A percentile compares a stretch with the other conserved stretches of the same genome.
These are phyloP conservation scores for Fusarium drepaniforme DNA, from an alignment of 2,329 filamentous ascomycete genomes.

Conservation along the genomic window DNA sequence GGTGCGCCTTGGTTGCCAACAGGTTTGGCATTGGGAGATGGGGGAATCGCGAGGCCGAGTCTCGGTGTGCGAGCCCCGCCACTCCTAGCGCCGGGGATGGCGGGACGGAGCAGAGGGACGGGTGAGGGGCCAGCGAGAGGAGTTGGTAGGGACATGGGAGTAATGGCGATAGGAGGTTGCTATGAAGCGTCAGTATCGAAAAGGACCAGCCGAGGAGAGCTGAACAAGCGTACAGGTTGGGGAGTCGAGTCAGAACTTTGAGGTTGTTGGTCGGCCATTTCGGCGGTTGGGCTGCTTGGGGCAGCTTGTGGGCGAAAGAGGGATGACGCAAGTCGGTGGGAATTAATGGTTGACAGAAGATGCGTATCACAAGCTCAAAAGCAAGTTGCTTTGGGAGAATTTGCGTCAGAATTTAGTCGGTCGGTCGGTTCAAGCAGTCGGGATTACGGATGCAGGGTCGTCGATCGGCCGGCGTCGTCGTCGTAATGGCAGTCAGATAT, in stretches of 20 bases:
- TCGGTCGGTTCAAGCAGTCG: conserved; percentile 14
- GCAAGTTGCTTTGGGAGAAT: background rate
- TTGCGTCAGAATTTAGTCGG: background rate
- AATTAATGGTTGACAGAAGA: background rate
- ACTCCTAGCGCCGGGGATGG: conserved; percentile 78
- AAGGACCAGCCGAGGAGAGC: background rate
- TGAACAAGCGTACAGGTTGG: conserved; percentile 37
- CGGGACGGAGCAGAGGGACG: conserved; percentile 84
- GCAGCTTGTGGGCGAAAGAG: conserved; percentile 20
- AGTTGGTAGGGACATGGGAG: conserved; percentile 47
- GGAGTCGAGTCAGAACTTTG: conserved; percentile 37
- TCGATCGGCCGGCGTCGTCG: conserved; percentile 40
- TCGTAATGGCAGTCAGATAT: background rate
- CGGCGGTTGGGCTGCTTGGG: conserved; percentile 21
- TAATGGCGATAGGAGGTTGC: conserved; percentile 37
- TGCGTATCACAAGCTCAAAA: background rate
- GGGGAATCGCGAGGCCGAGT: conserved; percentile 90
- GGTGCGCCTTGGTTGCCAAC: conserved; percentile 66
- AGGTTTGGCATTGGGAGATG: conserved; percentile 85
- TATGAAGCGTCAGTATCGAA: conserved; percentile 33
- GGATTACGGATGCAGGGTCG: conserved; percentile 25
- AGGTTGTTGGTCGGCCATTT: conserved; percentile 42
- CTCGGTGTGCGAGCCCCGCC: conserved; percentile 77
- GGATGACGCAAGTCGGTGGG: background rate
- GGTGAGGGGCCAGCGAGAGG: conserved; percentile 66